These are phyloP conservation scores for Castanopsis chinensis DNA, from an alignment of 306 rosid species.

Conservation along the genomic window DNA sequence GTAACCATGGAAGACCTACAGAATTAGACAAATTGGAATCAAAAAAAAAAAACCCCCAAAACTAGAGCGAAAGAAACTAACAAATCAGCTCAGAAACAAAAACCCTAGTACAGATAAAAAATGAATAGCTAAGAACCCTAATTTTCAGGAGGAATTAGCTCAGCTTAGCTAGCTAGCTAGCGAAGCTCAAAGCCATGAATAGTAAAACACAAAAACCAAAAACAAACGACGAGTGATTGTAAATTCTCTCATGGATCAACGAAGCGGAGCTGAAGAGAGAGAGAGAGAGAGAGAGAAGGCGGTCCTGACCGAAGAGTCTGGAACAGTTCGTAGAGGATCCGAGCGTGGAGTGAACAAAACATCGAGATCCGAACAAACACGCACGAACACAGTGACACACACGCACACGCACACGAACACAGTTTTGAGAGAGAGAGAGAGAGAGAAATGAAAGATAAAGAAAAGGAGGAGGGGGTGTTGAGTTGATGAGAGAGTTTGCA, in stretches of 20 bases:
- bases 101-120: no score
- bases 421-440: background rate
- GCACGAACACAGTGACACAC: background rate
- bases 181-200: no score
- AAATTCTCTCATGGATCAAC: background rate
- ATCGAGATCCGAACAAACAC: conserved; percentile 29
- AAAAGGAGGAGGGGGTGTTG: background rate
- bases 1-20: conserved; percentile 37
- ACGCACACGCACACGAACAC: background rate
- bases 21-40: background rate
- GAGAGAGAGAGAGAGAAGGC: background rate
- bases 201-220: background rate
- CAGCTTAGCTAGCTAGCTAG: no score
- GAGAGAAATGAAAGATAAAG: background rate
- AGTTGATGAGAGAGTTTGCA: conserved; percentile 6
- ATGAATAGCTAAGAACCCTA: no score
- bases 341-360: conserved; percentile 34
- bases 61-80: background rate
- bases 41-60: background rate
- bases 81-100: background rate
- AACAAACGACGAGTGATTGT: background rate
- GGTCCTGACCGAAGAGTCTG: conserved; percentile 40
- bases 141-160: no score
- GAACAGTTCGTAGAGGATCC: conserved; percentile 31
- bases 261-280: background rate